Evolutionary conservation across 441 rosid species (phyloP).

Genomic region (Biscutella laevigata): DNA sequence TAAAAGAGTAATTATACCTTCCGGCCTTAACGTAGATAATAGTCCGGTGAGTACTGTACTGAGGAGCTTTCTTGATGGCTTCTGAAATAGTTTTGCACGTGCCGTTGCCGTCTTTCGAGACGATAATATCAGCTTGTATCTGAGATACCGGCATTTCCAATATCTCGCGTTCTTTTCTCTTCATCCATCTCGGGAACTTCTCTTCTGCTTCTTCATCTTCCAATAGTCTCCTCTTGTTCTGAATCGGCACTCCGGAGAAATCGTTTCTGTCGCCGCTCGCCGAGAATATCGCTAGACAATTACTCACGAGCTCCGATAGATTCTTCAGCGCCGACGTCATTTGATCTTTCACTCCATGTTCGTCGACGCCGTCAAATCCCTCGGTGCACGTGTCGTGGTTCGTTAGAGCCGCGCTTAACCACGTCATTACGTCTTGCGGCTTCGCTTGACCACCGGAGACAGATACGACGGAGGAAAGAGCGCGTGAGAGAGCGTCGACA

Average conservation of each 20-base stretch:
- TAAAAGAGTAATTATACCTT: constrained; percentile 38
- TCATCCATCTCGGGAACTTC: constrained; percentile 54
- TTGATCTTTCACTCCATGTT: constrained; percentile 55
- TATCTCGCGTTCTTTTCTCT: constrained; percentile 46
- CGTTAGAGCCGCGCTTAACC: constrained; percentile 84
- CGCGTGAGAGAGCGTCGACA: constrained; percentile 58
- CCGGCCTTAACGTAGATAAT: constrained; percentile 86
- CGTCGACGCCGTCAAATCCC: constrained; percentile 45
- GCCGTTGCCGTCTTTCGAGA: constrained; percentile 71
- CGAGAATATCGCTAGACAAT: constrained; percentile 69
- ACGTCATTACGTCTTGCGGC: constrained; percentile 75
- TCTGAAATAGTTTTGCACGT: constrained; percentile 65
- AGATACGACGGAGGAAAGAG: constrained; percentile 39
- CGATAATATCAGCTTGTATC: constrained; percentile 76
- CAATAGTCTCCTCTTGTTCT: constrained; percentile 50
- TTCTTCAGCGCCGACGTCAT: constrained; percentile 47
- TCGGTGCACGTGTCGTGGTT: constrained; percentile 90
- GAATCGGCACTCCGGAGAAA: constrained; percentile 74
- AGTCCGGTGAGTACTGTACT: constrained; percentile 50
- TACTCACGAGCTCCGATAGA: constrained; percentile 77
- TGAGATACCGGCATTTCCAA: constrained; percentile 42
- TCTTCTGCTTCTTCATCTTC: neutral
- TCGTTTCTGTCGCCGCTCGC: constrained; percentile 34
- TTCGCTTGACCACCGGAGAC: constrained; percentile 18
- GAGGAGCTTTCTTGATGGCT: constrained; percentile 83